phyloP scores from a whole-genome alignment of 352 stramenopile species.

The Albugo candida region DNA sequence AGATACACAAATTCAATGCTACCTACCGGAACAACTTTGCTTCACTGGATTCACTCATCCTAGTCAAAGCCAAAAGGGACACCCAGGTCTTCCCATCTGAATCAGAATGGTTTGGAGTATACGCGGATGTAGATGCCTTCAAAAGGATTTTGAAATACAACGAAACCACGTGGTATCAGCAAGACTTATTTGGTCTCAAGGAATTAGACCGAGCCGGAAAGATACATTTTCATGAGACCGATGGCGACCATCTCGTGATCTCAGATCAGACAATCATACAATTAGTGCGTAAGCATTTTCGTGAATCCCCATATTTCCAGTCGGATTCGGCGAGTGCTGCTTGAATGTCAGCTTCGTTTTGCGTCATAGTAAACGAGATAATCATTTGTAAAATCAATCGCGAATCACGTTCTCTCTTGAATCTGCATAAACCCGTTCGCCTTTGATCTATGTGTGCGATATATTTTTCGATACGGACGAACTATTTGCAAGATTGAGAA shows the following conservation, averaged over 20 bases:
- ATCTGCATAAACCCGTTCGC: no score
- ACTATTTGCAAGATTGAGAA: no score
- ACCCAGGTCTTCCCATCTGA: constrained; percentile 80
- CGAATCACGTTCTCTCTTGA: no score
- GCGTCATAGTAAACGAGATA: no score
- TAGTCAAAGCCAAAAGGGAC: constrained; percentile 78
- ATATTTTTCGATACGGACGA: no score
- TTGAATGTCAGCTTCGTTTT: no score
- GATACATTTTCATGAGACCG: constrained; percentile 77
- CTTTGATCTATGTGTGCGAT: no score
- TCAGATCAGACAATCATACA: constrained; percentile 3
- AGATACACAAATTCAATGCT: constrained; percentile 23
- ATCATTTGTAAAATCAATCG: no score
- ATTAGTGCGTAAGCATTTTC: no score
- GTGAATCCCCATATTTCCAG: no score
- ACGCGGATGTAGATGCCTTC: constrained; percentile 51
- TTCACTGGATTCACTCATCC: constrained; percentile 70
- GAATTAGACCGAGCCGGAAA: constrained; percentile 75
- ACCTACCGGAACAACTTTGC: constrained; percentile 81
- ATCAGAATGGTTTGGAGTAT: constrained; percentile 76
- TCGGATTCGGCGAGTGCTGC: no score
- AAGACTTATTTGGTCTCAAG: constrained; percentile 83
- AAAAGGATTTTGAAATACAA: constrained; percentile 68
- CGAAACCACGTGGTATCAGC: constrained; percentile 82
- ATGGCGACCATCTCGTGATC: constrained; percentile 85